Conservation (phyloP, 495 filamentous ascomycete genomes). For the Endocarpon pusillum region DNA sequence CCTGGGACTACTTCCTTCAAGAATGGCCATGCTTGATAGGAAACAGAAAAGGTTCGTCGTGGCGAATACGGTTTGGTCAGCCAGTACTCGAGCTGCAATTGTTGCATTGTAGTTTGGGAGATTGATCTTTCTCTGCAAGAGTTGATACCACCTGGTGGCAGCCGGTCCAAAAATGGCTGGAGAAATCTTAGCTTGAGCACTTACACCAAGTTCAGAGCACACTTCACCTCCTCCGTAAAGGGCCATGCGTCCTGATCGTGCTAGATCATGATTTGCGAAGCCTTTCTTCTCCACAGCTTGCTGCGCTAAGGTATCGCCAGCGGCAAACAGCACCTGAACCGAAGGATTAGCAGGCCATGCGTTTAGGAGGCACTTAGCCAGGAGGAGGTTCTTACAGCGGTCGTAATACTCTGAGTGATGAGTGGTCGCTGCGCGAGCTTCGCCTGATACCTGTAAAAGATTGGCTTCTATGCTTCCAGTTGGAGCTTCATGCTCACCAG, state of each 20-base stretch:
- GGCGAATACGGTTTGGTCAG: slow-evolving; percentile 78
- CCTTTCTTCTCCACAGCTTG: slow-evolving; percentile 78
- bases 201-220: slow-evolving; percentile 1
- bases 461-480: slow-evolving; percentile 5
- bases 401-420: slow-evolving; percentile 77
- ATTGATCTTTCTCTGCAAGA: slow-evolving; percentile 54
- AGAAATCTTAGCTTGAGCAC: slow-evolving; percentile 5
- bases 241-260: slow-evolving; percentile 76
- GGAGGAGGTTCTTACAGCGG: slow-evolving; percentile 34
- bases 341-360: slow-evolving; percentile 3
- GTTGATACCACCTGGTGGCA: slow-evolving; percentile 74
- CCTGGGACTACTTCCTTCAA: slow-evolving; percentile 58
- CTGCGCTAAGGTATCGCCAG: slow-evolving; percentile 84
- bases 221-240: slow-evolving; percentile 75
- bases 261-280: slow-evolving; percentile 59
- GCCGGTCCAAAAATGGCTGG: slow-evolving; percentile 78
- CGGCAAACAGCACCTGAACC: slow-evolving; percentile 62
- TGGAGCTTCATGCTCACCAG: slow-evolving; percentile 19
- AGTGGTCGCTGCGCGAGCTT: slow-evolving; percentile 66
- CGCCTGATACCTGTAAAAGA: slow-evolving; percentile 60
- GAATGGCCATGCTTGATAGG: slow-evolving; percentile 66
- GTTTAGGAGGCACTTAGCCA: neutral
- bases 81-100: slow-evolving; percentile 62
- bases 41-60: slow-evolving; percentile 68
- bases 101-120: slow-evolving; percentile 47